Evolutionary conservation across 768 basidiomycete genomes (phyloP), one percentile per base, ranked within the genome.

Genomic region (Leccinum variicolor): DNA sequence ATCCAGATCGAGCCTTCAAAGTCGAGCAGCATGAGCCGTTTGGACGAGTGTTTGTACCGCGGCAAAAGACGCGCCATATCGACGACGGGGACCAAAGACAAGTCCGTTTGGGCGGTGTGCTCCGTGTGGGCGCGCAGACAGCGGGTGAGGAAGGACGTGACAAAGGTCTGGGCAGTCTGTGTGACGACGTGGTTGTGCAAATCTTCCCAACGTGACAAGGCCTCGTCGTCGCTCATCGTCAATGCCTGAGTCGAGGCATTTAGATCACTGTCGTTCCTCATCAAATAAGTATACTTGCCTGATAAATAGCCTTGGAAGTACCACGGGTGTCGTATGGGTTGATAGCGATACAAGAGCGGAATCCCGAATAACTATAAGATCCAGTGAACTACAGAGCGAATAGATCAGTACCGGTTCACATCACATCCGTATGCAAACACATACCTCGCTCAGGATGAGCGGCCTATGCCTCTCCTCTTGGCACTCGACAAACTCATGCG

Each of bases 301-400:
- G 81, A 51, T 84, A 61, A 62, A 94, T 93, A 3, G 92, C 92
- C 28, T 84, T 77, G 0, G 93, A 90, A 2, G 93, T 93, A n/a
- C 86, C 87, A 28, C 89, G 82, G 39, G 82, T 82, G 63, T 92
- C 90, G 83, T 89, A 94, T 1, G 92, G 92, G 67, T 94, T 94
- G 69, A 94, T 79, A 13, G 88, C 85, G 48, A 94, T 89, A 62
- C 91, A 94, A 13, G 87, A 89, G 41, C 92, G 77, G 76, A 94
- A 94, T 14, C 92, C 92, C 49, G 86, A 87, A 66, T 91, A 92
- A 63, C 84, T 88, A 67, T 94, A 94, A 6, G 85, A 86, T 11
- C 92, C 93, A 0, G 92, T 89, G 69, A 94, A 94, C 85, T 91
- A 62, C 13, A 23, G 31, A 13, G 7, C 15, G 1, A 0, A 33